Evolutionary conservation across 768 basidiomycete species (phyloP), one percentile per base, ranked within the genome.

Genomic region (Boletus subparvulus): DNA sequence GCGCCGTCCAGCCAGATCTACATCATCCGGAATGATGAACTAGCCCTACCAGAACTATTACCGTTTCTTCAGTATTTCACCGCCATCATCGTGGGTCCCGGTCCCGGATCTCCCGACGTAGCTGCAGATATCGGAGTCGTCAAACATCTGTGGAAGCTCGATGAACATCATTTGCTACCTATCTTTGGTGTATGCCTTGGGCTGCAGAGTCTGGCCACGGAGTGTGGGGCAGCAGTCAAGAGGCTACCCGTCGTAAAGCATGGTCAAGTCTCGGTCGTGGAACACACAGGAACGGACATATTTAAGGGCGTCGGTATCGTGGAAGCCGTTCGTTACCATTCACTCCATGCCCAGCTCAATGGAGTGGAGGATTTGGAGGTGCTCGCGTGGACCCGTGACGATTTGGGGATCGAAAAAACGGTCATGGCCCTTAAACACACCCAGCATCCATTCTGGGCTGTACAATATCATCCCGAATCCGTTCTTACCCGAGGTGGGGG

Each of bases 391-490:
- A 74, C 85, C 9, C 75, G 86, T 44, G 90, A 92, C 60, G 83
- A 76, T 24, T 73, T 73, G 24, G 87, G 86, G 51, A 85, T 89
- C 57, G 87, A 86, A 7, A 76, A 63, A 43, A 84, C 91, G 21
- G 76, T 90, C 45, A 93, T 94, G 91, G 90, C 85, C 40, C 73
- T 81, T 28, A 80, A 78, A 60, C 92, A 94, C 67, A 76, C 60
- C 48, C 70, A 62, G 24, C 80, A 78, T 57, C 91, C 92, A 5
- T 90, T 91, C 65, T 93, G 88, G 87, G 90, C 88, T 4, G 92
- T 94, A 24, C 92, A 94, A 65, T 94, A 93, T 68, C 92, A 94
- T 67, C 92, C 92, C 7, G 92, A 93, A 67, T 93, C 91, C 5
- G 82, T 88, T 4, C 79, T 87, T 61, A 93, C 90, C 3, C 74